These are phyloP conservation scores for Phanerochaete carnosa DNA, from an alignment of 768 basidiomycete species.

Conservation along the genomic window DNA sequence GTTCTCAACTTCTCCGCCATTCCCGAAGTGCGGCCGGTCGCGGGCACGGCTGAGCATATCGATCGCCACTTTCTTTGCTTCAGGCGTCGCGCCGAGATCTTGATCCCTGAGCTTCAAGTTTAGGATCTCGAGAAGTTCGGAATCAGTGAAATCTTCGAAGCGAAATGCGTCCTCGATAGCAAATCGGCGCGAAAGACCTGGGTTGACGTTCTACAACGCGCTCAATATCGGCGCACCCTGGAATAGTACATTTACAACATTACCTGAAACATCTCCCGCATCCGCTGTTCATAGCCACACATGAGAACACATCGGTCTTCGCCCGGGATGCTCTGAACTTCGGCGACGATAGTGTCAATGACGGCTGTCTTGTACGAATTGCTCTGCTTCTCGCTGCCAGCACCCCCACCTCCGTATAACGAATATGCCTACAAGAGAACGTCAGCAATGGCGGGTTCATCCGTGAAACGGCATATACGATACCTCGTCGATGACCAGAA, in stretches of 20 bases:
- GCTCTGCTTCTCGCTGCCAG: constrained; percentile 22
- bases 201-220: constrained; percentile 57
- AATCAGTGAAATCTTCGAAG: constrained; percentile 60
- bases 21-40: constrained; percentile 31
- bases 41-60: constrained; percentile 31
- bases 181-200: too few species aligned
- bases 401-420: too few species aligned
- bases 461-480: constrained; percentile 30
- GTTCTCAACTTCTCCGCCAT: constrained; percentile 31
- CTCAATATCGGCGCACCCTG: background rate
- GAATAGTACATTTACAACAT: constrained; percentile 25
- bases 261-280: too few species aligned
- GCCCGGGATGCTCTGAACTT: constrained; percentile 64
- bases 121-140: too few species aligned
- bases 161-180: constrained; percentile 64
- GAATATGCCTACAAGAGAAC: too few species aligned
- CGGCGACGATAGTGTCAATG: constrained; percentile 72
- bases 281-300: constrained; percentile 62
- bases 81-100: constrained; percentile 52
- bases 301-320: constrained; percentile 69
- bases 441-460: constrained; percentile 67
- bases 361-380: constrained; percentile 65
- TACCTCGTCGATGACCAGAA: constrained; percentile 72
- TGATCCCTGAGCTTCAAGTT: constrained; percentile 57
- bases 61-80: constrained; percentile 57